These are phyloP conservation scores for Lactarius sanguifluus DNA, from an alignment of 768 basidiomycete species.

Conservation along the genomic window DNA sequence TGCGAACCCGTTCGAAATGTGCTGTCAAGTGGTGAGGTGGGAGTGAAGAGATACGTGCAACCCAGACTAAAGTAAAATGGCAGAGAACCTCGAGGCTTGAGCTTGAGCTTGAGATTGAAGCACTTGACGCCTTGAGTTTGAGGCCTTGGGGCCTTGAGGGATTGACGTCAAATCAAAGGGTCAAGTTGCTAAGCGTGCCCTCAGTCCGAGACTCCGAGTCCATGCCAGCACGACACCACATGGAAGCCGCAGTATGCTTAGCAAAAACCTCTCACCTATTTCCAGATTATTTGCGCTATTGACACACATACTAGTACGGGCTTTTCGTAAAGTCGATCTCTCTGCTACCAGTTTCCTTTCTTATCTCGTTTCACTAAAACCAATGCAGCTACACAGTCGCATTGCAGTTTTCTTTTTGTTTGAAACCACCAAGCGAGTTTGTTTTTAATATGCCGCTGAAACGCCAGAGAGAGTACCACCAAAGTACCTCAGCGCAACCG, in stretches of 20 bases:
- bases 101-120: not conserved
- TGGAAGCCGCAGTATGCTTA: not conserved
- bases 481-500: not conserved
- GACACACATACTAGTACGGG: no score
- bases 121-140: not conserved
- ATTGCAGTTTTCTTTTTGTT: no score
- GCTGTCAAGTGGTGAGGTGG: not conserved
- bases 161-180: not conserved
- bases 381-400: no score
- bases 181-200: not conserved
- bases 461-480: not conserved
- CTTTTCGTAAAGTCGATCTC: not conserved
- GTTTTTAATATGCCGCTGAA: not conserved
- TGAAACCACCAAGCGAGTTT: not conserved
- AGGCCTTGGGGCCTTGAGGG: not conserved
- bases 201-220: not conserved
- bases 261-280: constrained; percentile 21
- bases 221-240: constrained; percentile 21
- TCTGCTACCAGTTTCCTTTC: not conserved
- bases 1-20: not conserved
- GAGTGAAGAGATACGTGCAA: not conserved
- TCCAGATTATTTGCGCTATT: not conserved
- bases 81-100: not conserved
- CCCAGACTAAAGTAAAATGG: not conserved
- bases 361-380: not conserved